Evolutionary conservation across 2,329 filamentous ascomycete species (phyloP).

Genomic region (Diaporthe capsici): DNA sequence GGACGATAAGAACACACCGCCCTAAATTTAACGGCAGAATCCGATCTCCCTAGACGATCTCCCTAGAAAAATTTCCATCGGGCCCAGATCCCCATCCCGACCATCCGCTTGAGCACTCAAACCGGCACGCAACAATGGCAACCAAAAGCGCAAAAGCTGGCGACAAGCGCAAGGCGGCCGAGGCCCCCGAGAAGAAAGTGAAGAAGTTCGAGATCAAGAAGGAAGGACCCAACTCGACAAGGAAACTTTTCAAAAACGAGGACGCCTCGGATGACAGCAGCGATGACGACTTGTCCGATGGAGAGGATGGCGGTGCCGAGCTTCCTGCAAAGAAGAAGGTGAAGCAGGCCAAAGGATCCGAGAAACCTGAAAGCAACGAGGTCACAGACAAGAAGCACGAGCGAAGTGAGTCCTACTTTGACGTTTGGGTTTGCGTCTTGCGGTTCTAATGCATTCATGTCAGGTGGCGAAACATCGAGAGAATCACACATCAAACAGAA

Average conservation of each 20-base stretch:
- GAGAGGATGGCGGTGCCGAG: constrained; percentile 67
- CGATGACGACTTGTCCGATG: constrained; percentile 60
- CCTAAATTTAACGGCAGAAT: constrained; percentile 36
- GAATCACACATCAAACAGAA: constrained; percentile 97
- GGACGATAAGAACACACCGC: constrained; percentile 23
- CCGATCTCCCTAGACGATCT: constrained; percentile 24
- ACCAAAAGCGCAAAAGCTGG: constrained; percentile 62
- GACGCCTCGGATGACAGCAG: constrained; percentile 53
- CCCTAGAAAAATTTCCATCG: constrained; percentile 35
- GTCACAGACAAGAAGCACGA: constrained; percentile 57
- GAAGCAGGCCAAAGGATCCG: constrained; percentile 52
- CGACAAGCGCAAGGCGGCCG: constrained; percentile 70
- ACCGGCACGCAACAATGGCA: constrained; percentile 57
- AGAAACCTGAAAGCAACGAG: constrained; percentile 43
- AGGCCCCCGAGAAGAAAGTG: constrained; percentile 58
- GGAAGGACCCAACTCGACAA: constrained; percentile 55
- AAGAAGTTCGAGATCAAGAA: constrained; percentile 64
- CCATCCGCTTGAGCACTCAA: neutral
- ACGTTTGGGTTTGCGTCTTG: neutral
- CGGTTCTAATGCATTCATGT: neutral
- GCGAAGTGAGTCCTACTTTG: constrained; percentile 53
- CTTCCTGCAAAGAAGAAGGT: constrained; percentile 56
- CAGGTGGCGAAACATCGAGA: constrained; percentile 73
- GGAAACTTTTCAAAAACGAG: constrained; percentile 52
- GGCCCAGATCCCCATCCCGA: neutral